Evolutionary conservation across 148 eudicot genomes (phyloP), one percentile per base, ranked within the genome.

Genomic region (Mesembryanthemum crystallinum): DNA sequence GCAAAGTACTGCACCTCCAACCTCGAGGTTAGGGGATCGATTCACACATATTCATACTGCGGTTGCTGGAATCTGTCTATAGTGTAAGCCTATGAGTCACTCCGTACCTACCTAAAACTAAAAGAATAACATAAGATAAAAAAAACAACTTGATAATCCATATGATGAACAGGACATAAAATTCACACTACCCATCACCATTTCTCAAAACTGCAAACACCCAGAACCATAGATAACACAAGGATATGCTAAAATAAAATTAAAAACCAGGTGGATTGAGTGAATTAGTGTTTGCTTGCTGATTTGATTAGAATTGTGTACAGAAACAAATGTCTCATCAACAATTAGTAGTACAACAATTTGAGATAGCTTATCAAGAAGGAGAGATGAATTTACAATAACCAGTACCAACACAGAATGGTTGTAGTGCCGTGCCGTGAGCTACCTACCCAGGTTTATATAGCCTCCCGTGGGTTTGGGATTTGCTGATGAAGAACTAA

Each of bases 391-490:
- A 43, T 23, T 32, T 17, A 39, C 66, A 75, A 58, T 0, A n/a
- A 72, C 59, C 7, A 8, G 11, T 45, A 6, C 14, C 13, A 43
- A 81, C 8, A 33, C 13, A 59, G 13, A 64, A 27, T 25, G 71
- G 45, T 60, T 69, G 47, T 20, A 24, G 71, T 52, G 17, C 7
- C n/a, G n/a, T n/a, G n/a, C n/a, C 11, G n/a, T 8, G 47, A 45
- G 69, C 30, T 67, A 82, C 75, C 23, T 64, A 65, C 75, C 69
- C 52, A 37, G 49, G 24, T 30, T 69, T 45, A 27, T 20, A 47
- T 1, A 4, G 14, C 9, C n/a, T 0, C 17, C 58, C 35, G 45
- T 39, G 4, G 39, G 37, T 69, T 51, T 59, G 4, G 18, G 20
- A 73, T 24, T 10, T 33, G 68, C 20, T 47, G 68, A 35, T 29